A percentile compares a stretch with the other conserved stretches of the same genome.
These are phyloP conservation scores for Phialocephala sp. DNA, from an alignment of 2,329 filamentous ascomycete species.

Conservation along the genomic window DNA sequence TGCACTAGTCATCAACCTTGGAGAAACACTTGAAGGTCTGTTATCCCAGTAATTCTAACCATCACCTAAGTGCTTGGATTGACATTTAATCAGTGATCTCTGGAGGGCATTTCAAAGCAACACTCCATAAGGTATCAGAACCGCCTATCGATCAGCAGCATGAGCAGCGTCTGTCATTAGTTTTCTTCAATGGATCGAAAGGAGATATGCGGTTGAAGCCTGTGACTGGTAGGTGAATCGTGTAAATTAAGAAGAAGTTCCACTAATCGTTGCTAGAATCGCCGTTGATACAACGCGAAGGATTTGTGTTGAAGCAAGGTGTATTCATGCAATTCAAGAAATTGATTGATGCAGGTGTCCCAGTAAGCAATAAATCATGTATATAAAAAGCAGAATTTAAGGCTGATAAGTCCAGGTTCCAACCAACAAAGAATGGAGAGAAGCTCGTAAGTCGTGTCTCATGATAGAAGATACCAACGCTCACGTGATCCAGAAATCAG, in stretches of 20 bases:
- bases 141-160: constrained; percentile 50
- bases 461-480: neutral
- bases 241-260: too few relatives aligned
- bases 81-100: constrained; percentile 47
- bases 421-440: constrained; percentile 49
- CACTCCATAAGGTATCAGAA: constrained; percentile 50
- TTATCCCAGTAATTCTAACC: neutral
- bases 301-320: constrained; percentile 51
- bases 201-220: constrained; percentile 51
- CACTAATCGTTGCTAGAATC: constrained; percentile 37
- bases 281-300: constrained; percentile 49
- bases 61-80: neutral
- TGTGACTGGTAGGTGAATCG: constrained; percentile 35
- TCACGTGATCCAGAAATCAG: constrained; percentile 26
- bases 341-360: constrained; percentile 47
- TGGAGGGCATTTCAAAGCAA: constrained; percentile 54
- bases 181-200: constrained; percentile 53
- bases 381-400: neutral
- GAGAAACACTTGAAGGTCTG: constrained; percentile 45
- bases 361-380: constrained; percentile 26
- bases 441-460: constrained; percentile 36
- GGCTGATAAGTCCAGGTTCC: neutral
- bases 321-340: constrained; percentile 53
- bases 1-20: constrained; percentile 54
- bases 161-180: constrained; percentile 49